These are phyloP conservation scores for Monascus purpureus DNA, from an alignment of 495 filamentous ascomycete genomes.

Conservation along the genomic window DNA sequence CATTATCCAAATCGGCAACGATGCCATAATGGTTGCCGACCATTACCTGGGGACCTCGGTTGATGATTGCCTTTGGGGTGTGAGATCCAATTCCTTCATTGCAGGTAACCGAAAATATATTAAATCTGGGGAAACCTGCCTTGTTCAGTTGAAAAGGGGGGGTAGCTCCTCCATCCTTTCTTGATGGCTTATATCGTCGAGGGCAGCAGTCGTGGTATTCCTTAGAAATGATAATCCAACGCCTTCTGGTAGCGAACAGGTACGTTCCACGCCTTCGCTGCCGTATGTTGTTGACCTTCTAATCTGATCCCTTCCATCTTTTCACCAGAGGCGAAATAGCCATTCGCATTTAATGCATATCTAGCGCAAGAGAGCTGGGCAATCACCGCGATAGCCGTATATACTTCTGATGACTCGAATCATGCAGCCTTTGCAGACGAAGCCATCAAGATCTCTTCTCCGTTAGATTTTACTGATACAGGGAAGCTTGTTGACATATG, in stretches of 20 bases:
- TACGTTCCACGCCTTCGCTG: neutral
- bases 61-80: too few species aligned
- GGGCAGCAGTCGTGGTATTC: too few species aligned
- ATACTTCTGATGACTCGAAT: neutral
- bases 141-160: too few species aligned
- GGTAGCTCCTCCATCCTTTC: too few species aligned
- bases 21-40: too few species aligned
- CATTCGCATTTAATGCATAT: neutral
- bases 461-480: slow-evolving; percentile 39
- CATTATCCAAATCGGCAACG: too few species aligned
- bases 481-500: slow-evolving; percentile 27
- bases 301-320: neutral
- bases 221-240: too few species aligned
- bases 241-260: neutral
- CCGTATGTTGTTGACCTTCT: neutral
- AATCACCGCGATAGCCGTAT: neutral
- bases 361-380: neutral
- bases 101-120: too few species aligned
- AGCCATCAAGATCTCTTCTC: slow-evolving; percentile 31
- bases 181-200: too few species aligned
- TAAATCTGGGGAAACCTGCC: too few species aligned
- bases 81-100: too few species aligned
- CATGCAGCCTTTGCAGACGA: neutral
- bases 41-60: too few species aligned
- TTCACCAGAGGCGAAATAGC: neutral